A percentile compares a stretch with the other conserved stretches of the same genome.
Conservation (phyloP, 2,329 filamentous ascomycete genomes). For the Tolypocladium inflatum region DNA sequence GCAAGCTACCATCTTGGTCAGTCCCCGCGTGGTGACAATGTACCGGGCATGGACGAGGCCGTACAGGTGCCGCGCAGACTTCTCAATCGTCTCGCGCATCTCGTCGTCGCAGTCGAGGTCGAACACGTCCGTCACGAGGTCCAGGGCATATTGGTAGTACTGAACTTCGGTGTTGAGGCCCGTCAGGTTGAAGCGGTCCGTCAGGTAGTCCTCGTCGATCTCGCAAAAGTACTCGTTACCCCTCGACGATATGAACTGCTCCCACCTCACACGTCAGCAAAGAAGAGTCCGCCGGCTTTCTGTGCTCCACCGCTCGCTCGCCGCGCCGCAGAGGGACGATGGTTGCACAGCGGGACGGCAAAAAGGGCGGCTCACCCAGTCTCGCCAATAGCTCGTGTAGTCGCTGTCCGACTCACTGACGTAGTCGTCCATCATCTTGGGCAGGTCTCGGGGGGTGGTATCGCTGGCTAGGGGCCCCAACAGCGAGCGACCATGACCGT, state of each 20-base stretch:
- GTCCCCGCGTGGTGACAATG: slow-evolving; percentile 87
- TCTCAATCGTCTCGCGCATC: slow-evolving; percentile 96
- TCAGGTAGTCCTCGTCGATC: slow-evolving; percentile 97
- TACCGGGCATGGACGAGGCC: slow-evolving; percentile 93
- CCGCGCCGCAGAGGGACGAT: neutral
- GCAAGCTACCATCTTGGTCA: slow-evolving; percentile 80
- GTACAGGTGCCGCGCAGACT: slow-evolving; percentile 90
- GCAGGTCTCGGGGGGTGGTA: slow-evolving; percentile 1
- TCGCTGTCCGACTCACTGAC: slow-evolving; percentile 97
- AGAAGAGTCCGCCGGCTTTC: neutral
- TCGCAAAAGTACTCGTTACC: slow-evolving; percentile 99
- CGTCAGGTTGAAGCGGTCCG: slow-evolving; percentile 95
- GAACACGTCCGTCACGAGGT: slow-evolving; percentile 96
- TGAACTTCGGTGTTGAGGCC: slow-evolving; percentile 95
- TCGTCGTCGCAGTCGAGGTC: slow-evolving; percentile 98
- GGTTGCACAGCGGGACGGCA: neutral
- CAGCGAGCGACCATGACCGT: slow-evolving; percentile 19
- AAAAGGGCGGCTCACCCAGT: slow-evolving; percentile 68
- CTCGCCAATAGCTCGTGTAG: slow-evolving; percentile 98
- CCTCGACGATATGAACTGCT: slow-evolving; percentile 89
- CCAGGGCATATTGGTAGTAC: slow-evolving; percentile 97
- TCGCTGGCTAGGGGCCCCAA: slow-evolving; percentile 9
- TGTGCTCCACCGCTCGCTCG: neutral
- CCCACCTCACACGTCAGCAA: slow-evolving; percentile 4
- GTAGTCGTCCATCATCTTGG: slow-evolving; percentile 79